Evolutionary conservation across 2,329 filamentous ascomycete species (phyloP).

Genomic region (Tolypocladium guangdongense): DNA sequence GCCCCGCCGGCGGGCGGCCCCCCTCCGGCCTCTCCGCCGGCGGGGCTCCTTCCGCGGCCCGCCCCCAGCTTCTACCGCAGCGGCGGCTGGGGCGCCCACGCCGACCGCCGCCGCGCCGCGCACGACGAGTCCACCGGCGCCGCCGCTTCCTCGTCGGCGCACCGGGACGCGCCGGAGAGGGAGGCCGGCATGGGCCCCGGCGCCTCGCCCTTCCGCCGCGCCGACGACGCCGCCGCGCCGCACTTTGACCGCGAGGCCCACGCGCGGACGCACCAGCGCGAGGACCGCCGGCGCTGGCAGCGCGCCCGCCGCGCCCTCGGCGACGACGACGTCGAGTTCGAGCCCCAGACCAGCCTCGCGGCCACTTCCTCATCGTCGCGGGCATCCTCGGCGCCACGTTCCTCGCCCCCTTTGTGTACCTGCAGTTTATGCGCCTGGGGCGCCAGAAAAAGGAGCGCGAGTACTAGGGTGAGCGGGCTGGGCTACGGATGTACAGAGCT

Average conservation of each 20-base stretch:
- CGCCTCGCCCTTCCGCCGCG: constrained; percentile 33
- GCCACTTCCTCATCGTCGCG: constrained; percentile 39
- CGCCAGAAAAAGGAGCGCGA: constrained; percentile 14
- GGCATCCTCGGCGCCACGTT: constrained; percentile 35
- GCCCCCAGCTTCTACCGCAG: constrained; percentile 80
- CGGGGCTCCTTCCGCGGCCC: constrained; percentile 66
- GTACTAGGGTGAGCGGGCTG: neutral
- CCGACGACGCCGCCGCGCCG: constrained; percentile 42
- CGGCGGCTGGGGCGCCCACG: constrained; percentile 64
- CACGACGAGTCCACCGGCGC: constrained; percentile 30
- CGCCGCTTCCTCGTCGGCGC: neutral
- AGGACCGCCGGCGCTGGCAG: constrained; percentile 37
- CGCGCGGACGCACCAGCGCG: constrained; percentile 58
- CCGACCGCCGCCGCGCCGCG: constrained; percentile 44
- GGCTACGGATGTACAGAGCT: neutral
- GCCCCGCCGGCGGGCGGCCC: constrained; percentile 62
- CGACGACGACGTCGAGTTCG: constrained; percentile 24
- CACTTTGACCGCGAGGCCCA: constrained; percentile 73
- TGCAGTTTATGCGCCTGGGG: constrained; percentile 24
- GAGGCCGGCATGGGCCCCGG: constrained; percentile 48
- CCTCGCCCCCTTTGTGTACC: constrained; percentile 30
- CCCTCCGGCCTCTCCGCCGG: constrained; percentile 68
- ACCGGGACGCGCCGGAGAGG: constrained; percentile 2
- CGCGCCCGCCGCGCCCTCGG: constrained; percentile 28
- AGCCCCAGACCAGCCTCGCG: constrained; percentile 29